phyloP scores from a whole-genome alignment of 2,329 filamentous ascomycete genomes.

The Lanzia echinophila region DNA sequence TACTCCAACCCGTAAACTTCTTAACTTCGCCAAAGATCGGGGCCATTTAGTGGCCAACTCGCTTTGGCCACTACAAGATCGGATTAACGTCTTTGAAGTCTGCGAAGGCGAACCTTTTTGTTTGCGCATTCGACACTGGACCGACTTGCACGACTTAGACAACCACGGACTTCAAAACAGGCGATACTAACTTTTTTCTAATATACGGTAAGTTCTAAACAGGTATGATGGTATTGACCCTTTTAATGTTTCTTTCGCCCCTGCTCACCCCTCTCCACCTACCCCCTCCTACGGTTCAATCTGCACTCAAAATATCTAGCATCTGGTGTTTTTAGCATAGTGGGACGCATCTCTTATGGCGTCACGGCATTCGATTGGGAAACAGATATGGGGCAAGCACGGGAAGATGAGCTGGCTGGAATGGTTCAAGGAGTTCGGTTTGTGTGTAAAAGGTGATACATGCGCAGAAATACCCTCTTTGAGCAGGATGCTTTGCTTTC shows the following conservation, averaged over 20 bases:
- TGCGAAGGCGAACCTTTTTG: background rate
- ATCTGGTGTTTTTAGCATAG: conserved; percentile 17
- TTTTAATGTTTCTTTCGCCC: conserved; percentile 7
- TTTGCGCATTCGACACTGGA: background rate
- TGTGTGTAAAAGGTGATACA: background rate
- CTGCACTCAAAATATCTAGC: conserved; percentile 15
- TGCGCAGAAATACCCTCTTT: conserved; percentile 8
- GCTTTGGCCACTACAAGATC: background rate
- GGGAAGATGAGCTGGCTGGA: background rate
- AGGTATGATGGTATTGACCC: conserved; percentile 21
- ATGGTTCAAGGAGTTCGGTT: background rate
- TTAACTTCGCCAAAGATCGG: no score
- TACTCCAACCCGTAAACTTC: background rate
- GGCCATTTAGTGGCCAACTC: background rate
- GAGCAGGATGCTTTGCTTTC: background rate
- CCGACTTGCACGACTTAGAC: background rate
- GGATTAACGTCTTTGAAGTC: conserved; percentile 5
- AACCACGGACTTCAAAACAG: background rate
- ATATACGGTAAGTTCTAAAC: conserved; percentile 22
- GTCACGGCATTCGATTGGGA: conserved; percentile 2
- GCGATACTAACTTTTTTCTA: background rate
- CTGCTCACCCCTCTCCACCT: conserved; percentile 9
- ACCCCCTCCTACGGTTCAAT: conserved; percentile 16
- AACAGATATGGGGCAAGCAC: conserved; percentile 1
- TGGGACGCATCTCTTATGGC: conserved; percentile 13